These are phyloP conservation scores for Cordyceps cateniannulata DNA, from an alignment of 2,329 filamentous ascomycete genomes.

Conservation along the genomic window DNA sequence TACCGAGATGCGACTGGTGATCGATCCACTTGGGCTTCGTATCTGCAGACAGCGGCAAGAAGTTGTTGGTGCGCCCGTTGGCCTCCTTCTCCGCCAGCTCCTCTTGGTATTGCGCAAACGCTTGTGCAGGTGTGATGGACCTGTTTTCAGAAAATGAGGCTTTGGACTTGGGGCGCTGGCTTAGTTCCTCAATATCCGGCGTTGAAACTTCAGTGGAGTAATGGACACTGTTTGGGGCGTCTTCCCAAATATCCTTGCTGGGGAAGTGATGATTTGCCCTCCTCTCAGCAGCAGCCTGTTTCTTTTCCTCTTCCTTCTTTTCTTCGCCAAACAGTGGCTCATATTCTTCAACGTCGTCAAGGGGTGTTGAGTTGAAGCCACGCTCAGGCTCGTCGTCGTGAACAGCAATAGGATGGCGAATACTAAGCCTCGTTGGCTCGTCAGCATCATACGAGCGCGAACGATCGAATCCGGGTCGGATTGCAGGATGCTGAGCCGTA, in stretches of 20 bases:
- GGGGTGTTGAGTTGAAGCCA: conserved; percentile 58
- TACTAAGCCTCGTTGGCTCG: conserved; percentile 54
- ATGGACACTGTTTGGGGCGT: conserved; percentile 79
- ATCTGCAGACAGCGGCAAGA: conserved; percentile 22
- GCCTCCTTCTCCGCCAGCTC: conserved; percentile 28
- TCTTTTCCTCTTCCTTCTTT: conserved; percentile 42
- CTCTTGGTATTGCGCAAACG: conserved; percentile 61
- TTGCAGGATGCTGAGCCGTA: conserved; percentile 69
- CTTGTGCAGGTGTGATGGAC: conserved; percentile 53
- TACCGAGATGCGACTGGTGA: conserved; percentile 42
- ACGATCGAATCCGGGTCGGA: conserved; percentile 50
- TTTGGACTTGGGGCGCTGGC: conserved; percentile 26
- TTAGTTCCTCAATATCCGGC: conserved; percentile 48
- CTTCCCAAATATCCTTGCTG: conserved; percentile 96
- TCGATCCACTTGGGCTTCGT: conserved; percentile 37
- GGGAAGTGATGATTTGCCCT: conserved; percentile 69
- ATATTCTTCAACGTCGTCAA: conserved; percentile 89
- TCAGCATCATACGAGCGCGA: conserved; percentile 40
- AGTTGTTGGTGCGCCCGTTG: conserved; percentile 22
- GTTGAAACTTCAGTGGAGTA: conserved; percentile 77
- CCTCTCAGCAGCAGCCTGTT: conserved; percentile 35
- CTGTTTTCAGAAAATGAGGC: conserved; percentile 24
- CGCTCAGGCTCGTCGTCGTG: conserved; percentile 46
- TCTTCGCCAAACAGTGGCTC: conserved; percentile 90
- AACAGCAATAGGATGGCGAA: conserved; percentile 57